phyloP scores from a whole-genome alignment of 1,284 basidiomycete species.

The Ustilago sp. region DNA sequence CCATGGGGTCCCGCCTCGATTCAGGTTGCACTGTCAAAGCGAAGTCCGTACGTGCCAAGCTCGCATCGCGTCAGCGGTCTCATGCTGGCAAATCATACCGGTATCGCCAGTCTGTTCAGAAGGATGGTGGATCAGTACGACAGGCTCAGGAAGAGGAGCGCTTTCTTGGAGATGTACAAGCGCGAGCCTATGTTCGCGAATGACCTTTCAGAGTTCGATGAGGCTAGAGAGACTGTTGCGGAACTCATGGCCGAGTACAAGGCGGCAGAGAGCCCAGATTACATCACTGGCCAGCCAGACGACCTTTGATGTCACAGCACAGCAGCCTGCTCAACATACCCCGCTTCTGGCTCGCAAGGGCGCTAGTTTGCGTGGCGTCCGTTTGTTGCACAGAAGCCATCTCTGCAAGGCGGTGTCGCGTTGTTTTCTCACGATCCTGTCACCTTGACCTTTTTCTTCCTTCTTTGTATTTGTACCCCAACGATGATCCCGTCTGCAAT shows the following conservation, averaged over 20 bases:
- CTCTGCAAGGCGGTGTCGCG: background rate
- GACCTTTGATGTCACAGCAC: slow-evolving; percentile 28
- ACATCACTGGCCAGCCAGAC: slow-evolving; percentile 50
- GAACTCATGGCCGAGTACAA: slow-evolving; percentile 68
- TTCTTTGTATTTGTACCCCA: slow-evolving; percentile 31
- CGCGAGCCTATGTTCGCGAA: slow-evolving; percentile 77
- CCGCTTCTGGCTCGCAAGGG: background rate
- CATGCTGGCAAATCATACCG: slow-evolving; percentile 99
- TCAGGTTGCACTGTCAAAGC: slow-evolving; percentile 93
- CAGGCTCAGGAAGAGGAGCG: slow-evolving; percentile 85
- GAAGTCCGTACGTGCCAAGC: slow-evolving; percentile 86
- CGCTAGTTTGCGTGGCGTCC: background rate
- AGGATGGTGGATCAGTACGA: slow-evolving; percentile 97
- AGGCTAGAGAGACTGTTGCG: slow-evolving; percentile 64
- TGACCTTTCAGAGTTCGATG: slow-evolving; percentile 66
- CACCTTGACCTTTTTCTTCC: slow-evolving; percentile 1
- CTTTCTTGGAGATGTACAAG: slow-evolving; percentile 97
- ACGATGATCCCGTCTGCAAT: background rate
- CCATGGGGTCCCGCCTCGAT: slow-evolving; percentile 99
- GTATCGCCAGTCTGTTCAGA: slow-evolving; percentile 86
- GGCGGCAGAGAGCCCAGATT: slow-evolving; percentile 65
- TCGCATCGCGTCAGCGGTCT: slow-evolving; percentile 93
- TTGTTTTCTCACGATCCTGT: background rate
- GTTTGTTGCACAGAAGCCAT: background rate
- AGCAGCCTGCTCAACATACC: background rate